These are phyloP conservation scores for Ogataea pilisensis DNA, from an alignment of 805 yeast species.

Conservation along the genomic window DNA sequence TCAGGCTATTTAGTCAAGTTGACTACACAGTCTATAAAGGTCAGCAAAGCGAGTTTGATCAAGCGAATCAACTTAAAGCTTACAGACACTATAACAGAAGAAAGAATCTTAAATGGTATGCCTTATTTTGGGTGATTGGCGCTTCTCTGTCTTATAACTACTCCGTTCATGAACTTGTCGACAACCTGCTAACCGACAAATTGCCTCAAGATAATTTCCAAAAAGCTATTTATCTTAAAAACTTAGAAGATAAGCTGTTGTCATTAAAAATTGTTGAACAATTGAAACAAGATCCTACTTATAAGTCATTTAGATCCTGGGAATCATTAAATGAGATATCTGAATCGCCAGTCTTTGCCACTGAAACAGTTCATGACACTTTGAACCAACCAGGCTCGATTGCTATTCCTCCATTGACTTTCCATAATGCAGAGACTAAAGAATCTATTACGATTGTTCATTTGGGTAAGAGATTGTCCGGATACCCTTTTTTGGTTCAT, in stretches of 20 bases:
- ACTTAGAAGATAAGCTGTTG: slow-evolving; percentile 45
- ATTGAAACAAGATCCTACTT: slow-evolving; percentile 37
- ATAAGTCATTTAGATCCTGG: slow-evolving; percentile 38
- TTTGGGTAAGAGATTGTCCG: slow-evolving; percentile 73
- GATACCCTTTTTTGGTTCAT: slow-evolving; percentile 83
- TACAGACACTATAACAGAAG: slow-evolving; percentile 11
- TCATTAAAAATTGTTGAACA: slow-evolving; percentile 48
- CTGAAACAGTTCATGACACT: slow-evolving; percentile 40
- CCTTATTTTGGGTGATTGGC: slow-evolving; percentile 23
- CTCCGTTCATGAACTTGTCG: slow-evolving; percentile 27
- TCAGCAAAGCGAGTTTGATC: slow-evolving; percentile 6
- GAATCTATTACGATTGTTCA: slow-evolving; percentile 69
- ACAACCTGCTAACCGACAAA: slow-evolving; percentile 12
- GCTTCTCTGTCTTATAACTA: slow-evolving; percentile 22
- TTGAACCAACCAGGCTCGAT: slow-evolving; percentile 75
- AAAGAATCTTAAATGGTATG: slow-evolving; percentile 11
- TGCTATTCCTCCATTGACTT: slow-evolving; percentile 66
- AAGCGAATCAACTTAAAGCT: slow-evolving; percentile 7
- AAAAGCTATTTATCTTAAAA: slow-evolving; percentile 18
- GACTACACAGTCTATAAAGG: slow-evolving; percentile 14
- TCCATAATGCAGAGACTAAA: slow-evolving; percentile 49
- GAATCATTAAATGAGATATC: slow-evolving; percentile 40
- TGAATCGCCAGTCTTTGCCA: slow-evolving; percentile 28
- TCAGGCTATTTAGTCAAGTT: slow-evolving; percentile 11
- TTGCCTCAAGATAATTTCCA: slow-evolving; percentile 24